phyloP scores from a whole-genome alignment of 495 filamentous ascomycete genomes.

The Tuber umbilicatum region DNA sequence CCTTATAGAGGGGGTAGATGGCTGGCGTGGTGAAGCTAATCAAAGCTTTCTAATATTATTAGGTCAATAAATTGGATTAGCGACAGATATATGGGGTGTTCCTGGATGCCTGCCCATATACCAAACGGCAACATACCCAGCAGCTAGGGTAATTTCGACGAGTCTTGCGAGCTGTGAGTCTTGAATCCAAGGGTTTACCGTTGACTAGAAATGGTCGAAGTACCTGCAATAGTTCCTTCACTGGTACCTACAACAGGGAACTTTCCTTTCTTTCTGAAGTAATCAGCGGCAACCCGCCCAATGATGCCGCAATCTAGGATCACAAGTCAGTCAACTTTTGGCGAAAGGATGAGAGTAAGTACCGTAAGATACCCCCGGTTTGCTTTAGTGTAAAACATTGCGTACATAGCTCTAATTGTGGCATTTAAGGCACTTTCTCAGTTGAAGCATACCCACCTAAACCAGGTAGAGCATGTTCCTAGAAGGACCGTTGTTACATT shows the following conservation, averaged over 20 bases:
- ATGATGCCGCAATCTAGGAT: slow-evolving; percentile 48
- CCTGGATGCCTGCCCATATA: slow-evolving; percentile 40
- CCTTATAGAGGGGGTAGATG: slow-evolving; percentile 49
- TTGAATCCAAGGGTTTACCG: not conserved
- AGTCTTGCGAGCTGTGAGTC: slow-evolving; percentile 44
- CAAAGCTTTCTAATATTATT: slow-evolving; percentile 43
- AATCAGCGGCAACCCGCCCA: slow-evolving; percentile 57
- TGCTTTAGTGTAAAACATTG: not conserved
- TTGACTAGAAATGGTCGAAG: not conserved
- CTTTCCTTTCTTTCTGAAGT: slow-evolving; percentile 50
- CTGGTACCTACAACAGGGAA: slow-evolving; percentile 58
- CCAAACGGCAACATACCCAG: slow-evolving; percentile 56
- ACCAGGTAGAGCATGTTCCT: slow-evolving; percentile 56
- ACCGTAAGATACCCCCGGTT: not conserved
- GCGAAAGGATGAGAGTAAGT: not conserved
- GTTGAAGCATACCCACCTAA: slow-evolving; percentile 59
- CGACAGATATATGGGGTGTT: not conserved
- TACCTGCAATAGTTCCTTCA: slow-evolving; percentile 53
- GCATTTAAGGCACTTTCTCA: slow-evolving; percentile 56
- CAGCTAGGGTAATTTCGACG: slow-evolving; percentile 59
- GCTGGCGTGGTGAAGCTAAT: slow-evolving; percentile 56
- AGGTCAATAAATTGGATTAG: not conserved
- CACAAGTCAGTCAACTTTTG: not conserved
- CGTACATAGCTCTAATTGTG: slow-evolving; percentile 52
- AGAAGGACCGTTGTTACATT: slow-evolving; percentile 55